A percentile compares a stretch with the other conserved stretches of the same genome.
phyloP scores from a whole-genome alignment of 371 early-diverging fungal genomes.

The Rhizopus arrhizus region DNA sequence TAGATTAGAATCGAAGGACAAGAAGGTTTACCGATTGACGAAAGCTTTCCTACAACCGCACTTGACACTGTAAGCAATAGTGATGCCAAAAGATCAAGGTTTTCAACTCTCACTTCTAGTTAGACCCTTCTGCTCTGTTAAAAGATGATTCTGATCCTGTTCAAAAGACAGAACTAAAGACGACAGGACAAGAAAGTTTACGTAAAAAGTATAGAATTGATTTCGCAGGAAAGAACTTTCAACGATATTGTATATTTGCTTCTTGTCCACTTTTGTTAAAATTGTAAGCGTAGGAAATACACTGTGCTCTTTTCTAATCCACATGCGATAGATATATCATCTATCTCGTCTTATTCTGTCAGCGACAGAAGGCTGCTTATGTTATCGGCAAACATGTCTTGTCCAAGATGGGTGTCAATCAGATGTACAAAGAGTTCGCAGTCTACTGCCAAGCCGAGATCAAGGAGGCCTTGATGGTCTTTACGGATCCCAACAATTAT shows the following conservation, averaged over 20 bases:
- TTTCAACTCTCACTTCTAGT: not conserved
- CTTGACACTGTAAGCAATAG: conserved; percentile 22
- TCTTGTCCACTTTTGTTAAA: conserved; percentile 38
- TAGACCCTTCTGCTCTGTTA: not conserved
- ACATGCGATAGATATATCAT: conserved; percentile 35
- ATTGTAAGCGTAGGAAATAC: conserved; percentile 26
- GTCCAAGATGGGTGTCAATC: conserved; percentile 58
- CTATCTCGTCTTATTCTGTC: conserved; percentile 32
- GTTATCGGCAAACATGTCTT: conserved; percentile 54
- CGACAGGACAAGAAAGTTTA: conserved; percentile 7
- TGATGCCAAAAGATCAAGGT: not conserved
- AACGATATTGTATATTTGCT: conserved; percentile 45
- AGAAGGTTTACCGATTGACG: conserved; percentile 36
- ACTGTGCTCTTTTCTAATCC: not conserved
- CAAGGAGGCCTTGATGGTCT: conserved; percentile 52
- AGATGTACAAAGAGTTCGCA: conserved; percentile 63
- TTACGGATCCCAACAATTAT: conserved; percentile 58
- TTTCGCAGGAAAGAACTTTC: conserved; percentile 48
- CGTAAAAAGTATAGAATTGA: conserved; percentile 43
- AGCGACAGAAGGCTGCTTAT: conserved; percentile 49
- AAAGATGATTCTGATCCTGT: not conserved
- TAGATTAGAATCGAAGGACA: conserved; percentile 24
- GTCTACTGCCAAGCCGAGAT: conserved; percentile 59
- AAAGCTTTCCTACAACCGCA: conserved; percentile 33
- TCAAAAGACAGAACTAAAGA: not conserved